Base-by-base conservation (phyloP, 352 stramenopile genomes). In the Saprolegnia diclina region DNA sequence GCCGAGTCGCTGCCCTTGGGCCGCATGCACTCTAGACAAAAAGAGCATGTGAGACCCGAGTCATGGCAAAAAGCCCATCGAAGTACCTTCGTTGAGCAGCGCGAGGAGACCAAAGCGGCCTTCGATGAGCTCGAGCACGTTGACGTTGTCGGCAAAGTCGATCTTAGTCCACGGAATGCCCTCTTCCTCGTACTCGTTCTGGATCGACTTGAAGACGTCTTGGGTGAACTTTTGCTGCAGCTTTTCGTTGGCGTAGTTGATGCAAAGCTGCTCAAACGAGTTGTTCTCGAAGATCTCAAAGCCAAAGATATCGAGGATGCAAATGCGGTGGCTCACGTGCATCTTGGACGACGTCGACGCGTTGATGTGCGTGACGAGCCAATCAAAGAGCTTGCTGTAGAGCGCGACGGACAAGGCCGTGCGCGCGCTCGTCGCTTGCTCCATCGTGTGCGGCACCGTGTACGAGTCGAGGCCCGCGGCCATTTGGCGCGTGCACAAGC, bases 281-380 rank as follows among this genome's bases (percentile, higher is more conserved):
- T 99, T 99, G 64, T 86, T 88, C 56, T 97, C 85, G 66, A 98
- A 98, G 40, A 96, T 97, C 77, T 99, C 96, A 79, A 99, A 99
- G 6, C 96, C 96, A 81, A 98, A 99, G 73, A 99, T 98, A 84
- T 99, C 96, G 24, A 98, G 73, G 53, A 98, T 94, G 73, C 69
- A 69, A 22, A 69, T 69, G 18, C 63, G 63, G 26, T 69, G 63
- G 37, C 29, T n/a, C 4, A 69, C 63, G 46, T 69, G 63, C 63
- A 69, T 69, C 32, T 72, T 70, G 44, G 48, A 70, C 40, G 57
- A 40, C 24, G 85, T 93, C 65, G 82, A 90, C 65, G 81, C 75
- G 72, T 94, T 95, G 16, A 95, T 84, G 19, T 81, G 82, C 67
- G 88, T 82, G 63, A 99, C 97, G 18, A 99, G 76, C 96, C 96